phyloP scores from a whole-genome alignment of 2,329 filamentous ascomycete species.

The Tolypocladium album region DNA sequence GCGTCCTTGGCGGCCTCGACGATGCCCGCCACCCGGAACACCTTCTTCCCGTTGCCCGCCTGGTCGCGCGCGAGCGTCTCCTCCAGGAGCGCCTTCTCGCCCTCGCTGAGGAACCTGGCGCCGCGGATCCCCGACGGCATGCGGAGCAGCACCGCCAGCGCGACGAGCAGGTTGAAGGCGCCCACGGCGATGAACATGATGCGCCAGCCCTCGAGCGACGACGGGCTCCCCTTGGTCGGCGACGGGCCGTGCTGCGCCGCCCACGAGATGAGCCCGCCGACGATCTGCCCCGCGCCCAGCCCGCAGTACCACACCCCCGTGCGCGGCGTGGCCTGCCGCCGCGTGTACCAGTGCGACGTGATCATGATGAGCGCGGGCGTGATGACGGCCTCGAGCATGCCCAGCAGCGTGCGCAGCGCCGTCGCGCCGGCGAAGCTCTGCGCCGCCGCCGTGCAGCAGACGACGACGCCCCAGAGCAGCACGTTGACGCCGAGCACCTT shows the following conservation, averaged over 20 bases:
- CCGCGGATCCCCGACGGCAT: constrained; percentile 26
- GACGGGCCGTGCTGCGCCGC: constrained; percentile 37
- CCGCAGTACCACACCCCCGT: constrained; percentile 25
- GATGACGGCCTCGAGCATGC: constrained; percentile 35
- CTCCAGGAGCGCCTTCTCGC: constrained; percentile 32
- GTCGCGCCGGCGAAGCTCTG: constrained; percentile 29
- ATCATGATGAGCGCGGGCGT: constrained; percentile 41
- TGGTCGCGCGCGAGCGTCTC: constrained; percentile 44
- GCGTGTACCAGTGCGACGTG: constrained; percentile 28
- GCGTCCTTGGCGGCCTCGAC: constrained; percentile 28
- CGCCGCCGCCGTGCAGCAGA: constrained; percentile 32
- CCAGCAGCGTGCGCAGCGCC: constrained; percentile 32
- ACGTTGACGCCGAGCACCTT: constrained; percentile 23
- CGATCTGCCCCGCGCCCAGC: constrained; percentile 19
- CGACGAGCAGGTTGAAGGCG: constrained; percentile 32
- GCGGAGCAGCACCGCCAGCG: constrained; percentile 26
- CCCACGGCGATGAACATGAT: constrained; percentile 44
- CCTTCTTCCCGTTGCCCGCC: constrained; percentile 28
- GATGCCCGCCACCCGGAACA: constrained; percentile 27
- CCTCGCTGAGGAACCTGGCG: constrained; percentile 10
- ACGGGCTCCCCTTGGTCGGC: constrained; percentile 5
- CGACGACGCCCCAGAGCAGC: constrained; percentile 22
- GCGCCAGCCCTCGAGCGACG: constrained; percentile 29
- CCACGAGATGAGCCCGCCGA: constrained; percentile 36
- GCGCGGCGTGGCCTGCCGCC: constrained; percentile 31